These are phyloP conservation scores for Zostera marina DNA, from an alignment of 116 monocot species.

Conservation along the genomic window DNA sequence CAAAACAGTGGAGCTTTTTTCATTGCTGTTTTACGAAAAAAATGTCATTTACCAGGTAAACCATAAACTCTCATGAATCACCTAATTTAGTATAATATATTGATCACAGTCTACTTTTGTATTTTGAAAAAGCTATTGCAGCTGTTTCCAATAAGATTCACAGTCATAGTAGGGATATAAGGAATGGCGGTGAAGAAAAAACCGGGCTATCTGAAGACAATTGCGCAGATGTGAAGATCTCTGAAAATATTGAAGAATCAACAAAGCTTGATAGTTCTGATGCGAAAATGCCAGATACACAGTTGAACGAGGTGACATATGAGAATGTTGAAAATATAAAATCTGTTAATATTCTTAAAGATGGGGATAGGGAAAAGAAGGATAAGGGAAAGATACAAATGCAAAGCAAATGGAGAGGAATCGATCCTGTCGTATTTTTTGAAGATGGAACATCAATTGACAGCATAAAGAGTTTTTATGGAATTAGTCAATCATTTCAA, in stretches of 20 bases:
- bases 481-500: conserved; percentile 54
- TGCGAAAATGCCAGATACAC: neutral
- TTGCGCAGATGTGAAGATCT: neutral
- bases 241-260: conserved; percentile 1
- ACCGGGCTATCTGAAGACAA: neutral
- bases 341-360: conserved; percentile 1
- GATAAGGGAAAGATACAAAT: conserved; percentile 31
- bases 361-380: conserved; percentile 13
- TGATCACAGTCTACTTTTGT: neutral
- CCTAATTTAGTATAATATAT: no score
- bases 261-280: neutral
- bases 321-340: neutral
- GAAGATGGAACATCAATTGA: conserved; percentile 41
- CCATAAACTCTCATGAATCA: no score
- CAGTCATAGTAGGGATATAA: neutral
- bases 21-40: conserved; percentile 83
- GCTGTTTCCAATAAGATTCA: conserved; percentile 16
- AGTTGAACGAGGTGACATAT: neutral
- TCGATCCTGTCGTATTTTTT: conserved; percentile 93
- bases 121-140: conserved; percentile 8
- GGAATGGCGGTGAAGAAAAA: neutral
- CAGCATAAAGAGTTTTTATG: conserved; percentile 75
- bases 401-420: conserved; percentile 80
- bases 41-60: conserved; percentile 46
- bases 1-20: conserved; percentile 98